These are phyloP conservation scores for Ophiostoma populinum DNA, from an alignment of 2,329 filamentous ascomycete genomes.

Conservation along the genomic window DNA sequence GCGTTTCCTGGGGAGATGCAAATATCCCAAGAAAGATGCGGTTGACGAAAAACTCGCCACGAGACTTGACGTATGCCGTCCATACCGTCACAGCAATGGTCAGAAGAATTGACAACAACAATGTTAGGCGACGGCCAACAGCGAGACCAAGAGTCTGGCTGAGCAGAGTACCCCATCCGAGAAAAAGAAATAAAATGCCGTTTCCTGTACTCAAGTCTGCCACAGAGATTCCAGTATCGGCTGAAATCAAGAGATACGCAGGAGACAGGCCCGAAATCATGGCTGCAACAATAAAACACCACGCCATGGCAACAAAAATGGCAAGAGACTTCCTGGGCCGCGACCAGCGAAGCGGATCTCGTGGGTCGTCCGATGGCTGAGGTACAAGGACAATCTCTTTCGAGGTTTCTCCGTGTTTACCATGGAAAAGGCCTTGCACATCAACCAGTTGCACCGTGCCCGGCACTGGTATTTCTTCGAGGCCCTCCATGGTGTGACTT, in stretches of 20 bases:
- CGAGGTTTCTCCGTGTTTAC: neutral
- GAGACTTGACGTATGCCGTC: neutral
- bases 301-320: neutral
- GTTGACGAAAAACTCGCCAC: neutral
- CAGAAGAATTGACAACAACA: neutral
- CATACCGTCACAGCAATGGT: neutral
- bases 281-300: neutral
- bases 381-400: neutral
- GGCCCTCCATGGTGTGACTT: neutral
- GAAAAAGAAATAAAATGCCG: neutral
- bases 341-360: neutral
- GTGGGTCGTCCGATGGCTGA: neutral
- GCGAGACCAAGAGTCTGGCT: neutral
- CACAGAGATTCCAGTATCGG: neutral
- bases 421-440: neutral
- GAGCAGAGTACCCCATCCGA: neutral
- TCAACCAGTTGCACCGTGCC: conserved; percentile 1
- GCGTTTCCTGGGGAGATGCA: neutral
- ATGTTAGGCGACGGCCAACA: neutral
- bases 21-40: neutral
- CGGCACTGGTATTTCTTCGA: neutral
- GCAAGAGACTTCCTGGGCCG: neutral
- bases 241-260: neutral
- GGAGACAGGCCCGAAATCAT: neutral
- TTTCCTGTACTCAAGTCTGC: neutral